Percentiles rank a stretch among this genome's conserved stretches.
phyloP scores from a whole-genome alignment of 768 basidiomycete genomes.

The Russula dissimulans region DNA sequence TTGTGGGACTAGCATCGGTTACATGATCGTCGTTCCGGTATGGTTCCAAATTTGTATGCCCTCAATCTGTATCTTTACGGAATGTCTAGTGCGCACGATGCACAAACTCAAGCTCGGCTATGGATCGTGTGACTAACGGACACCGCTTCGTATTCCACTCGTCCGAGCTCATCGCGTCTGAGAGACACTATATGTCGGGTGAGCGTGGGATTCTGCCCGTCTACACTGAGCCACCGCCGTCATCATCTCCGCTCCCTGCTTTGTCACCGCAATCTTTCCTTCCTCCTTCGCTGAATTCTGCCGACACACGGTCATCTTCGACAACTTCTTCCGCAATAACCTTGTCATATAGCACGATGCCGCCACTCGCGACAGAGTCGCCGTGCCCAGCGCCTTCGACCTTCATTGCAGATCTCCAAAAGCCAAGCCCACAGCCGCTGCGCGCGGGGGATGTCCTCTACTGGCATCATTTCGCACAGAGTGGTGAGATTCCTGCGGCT shows the following conservation, averaged over 20 bases:
- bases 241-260: conserved; percentile 11
- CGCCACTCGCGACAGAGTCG: conserved; percentile 13
- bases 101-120: conserved; percentile 56
- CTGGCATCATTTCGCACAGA: conserved; percentile 67
- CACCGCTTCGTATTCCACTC: conserved; percentile 86
- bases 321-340: conserved; percentile 1
- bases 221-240: conserved; percentile 7
- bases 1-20: conserved; percentile 67
- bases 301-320: conserved; percentile 5
- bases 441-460: conserved; percentile 54
- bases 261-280: conserved; percentile 8
- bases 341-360: conserved; percentile 1
- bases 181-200: conserved; percentile 52
- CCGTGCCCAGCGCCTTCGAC: conserved; percentile 23
- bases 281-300: conserved; percentile 24
- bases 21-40: conserved; percentile 68
- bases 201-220: conserved; percentile 40
- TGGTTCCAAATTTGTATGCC: conserved; percentile 23
- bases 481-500: conserved; percentile 66
- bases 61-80: conserved; percentile 11
- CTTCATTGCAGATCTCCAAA: conserved; percentile 31
- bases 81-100: conserved; percentile 51
- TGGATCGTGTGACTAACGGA: conserved; percentile 69
- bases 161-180: conserved; percentile 50
- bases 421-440: conserved; percentile 27